Evolutionary conservation across 352 stramenopile genomes (phyloP), one percentile per base, ranked within the genome.

Genomic region (Phytopythium aichiense): DNA sequence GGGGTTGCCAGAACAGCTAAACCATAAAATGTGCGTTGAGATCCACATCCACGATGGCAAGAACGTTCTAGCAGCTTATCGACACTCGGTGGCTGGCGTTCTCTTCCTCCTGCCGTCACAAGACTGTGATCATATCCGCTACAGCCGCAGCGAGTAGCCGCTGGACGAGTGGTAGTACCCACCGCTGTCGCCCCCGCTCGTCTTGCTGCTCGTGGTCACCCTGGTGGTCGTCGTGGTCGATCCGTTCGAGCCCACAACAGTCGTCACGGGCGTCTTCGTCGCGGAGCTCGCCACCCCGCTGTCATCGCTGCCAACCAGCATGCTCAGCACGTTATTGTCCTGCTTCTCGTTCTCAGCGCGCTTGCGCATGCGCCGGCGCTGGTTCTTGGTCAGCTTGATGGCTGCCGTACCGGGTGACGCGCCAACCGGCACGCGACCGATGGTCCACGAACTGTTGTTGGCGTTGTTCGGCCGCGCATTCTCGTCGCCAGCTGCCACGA

Each of bases 301-400:
- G 23, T 66, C 68, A 31, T 53, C 56, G 7, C 45, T 56, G 42
- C 73, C 78, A 28, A 89, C 68, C 45, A 89, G 63, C 78, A 88
- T 85, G 12, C 75, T 84, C 57, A 89, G 58, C 23, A 88, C 81
- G 53, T 88, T 77, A 42, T 69, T 74, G 35, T 60, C 42, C 54
- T 72, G 71, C 56, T 89, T 76, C 61, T 93, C 81, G 31, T 90
- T 91, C 63, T 93, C 81, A 20, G 81, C 81, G 30, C 84, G 84
- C 64, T 91, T 90, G 61, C 84, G 81, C 75, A 90, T 76, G 20
- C 84, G 84, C 8, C 82, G 84, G 42, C 84, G 81, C 71, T 90
- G 80, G 67, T 91, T 93, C 73, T 93, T 93, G 48, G 73, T 87
- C 28, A 93, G 68, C 56, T 89, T 91, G 20, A 62, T 49, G 22